phyloP scores from a whole-genome alignment of 306 rosid genomes.

The Medicago arabica region DNA sequence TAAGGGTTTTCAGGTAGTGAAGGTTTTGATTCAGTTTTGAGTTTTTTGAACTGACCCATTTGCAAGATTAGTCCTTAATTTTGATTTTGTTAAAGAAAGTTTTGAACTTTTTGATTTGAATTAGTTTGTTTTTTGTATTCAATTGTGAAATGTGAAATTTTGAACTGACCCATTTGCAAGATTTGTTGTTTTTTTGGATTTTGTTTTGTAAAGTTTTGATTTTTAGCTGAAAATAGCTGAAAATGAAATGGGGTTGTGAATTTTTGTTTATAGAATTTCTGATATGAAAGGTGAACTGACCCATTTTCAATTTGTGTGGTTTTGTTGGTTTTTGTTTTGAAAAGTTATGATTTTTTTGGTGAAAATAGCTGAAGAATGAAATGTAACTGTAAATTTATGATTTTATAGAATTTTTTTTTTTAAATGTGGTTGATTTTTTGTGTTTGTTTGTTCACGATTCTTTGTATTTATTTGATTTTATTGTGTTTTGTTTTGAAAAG shows the following conservation, averaged over 20 bases:
- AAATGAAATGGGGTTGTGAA: not conserved
- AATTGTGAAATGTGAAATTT: not conserved
- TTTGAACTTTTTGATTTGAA: slow-evolving; percentile 1
- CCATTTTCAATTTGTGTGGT: no score
- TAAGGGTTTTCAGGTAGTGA: slow-evolving; percentile 4
- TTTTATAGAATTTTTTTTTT: no score
- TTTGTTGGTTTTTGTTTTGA: no score
- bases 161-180: not conserved
- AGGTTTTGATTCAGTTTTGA: not conserved
- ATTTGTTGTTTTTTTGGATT: not conserved
- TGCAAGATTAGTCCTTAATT: not conserved
- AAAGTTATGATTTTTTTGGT: no score
- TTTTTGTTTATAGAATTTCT: not conserved
- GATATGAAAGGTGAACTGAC: no score
- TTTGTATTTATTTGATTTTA: no score
- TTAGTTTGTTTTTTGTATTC: not conserved
- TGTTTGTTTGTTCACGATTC: no score
- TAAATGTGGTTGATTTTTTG: no score
- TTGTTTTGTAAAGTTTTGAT: slow-evolving; percentile 1
- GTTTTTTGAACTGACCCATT: not conserved
- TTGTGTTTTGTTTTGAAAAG: no score
- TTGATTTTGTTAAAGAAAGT: not conserved
- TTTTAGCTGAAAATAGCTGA: slow-evolving; percentile 9
- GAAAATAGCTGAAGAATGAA: no score
- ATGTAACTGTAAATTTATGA: no score